Evolutionary conservation across 1,284 basidiomycete genomes (phyloP).

Genomic region (Phlebopus sp.): DNA sequence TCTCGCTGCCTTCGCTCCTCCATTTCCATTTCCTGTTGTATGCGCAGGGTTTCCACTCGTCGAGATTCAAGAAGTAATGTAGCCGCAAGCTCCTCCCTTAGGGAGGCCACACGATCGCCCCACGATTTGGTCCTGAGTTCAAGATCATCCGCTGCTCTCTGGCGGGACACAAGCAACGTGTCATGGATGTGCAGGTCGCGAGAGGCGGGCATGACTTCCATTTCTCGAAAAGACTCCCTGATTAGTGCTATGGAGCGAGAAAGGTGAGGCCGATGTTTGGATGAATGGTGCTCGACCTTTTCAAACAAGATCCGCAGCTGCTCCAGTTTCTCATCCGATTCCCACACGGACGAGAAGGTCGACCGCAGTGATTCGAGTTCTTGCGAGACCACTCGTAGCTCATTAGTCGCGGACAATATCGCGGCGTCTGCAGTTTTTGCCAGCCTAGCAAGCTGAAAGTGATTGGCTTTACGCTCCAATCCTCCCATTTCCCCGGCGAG

Average conservation of each 20-base stretch:
- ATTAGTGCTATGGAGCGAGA: slow-evolving; percentile 49
- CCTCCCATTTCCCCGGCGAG: slow-evolving; percentile 55
- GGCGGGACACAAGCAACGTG: slow-evolving; percentile 45
- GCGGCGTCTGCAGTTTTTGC: slow-evolving; percentile 53
- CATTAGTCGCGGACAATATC: slow-evolving; percentile 34
- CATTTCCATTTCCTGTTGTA: slow-evolving; percentile 22
- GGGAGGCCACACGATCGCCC: slow-evolving; percentile 40
- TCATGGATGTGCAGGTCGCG: slow-evolving; percentile 43
- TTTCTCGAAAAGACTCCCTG: slow-evolving; percentile 47
- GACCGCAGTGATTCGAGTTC: slow-evolving; percentile 36
- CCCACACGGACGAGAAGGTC: slow-evolving; percentile 29
- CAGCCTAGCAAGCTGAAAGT: slow-evolving; percentile 50
- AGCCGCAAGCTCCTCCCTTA: slow-evolving; percentile 38
- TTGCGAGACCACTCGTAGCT: slow-evolving; percentile 40
- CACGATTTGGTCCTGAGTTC: slow-evolving; percentile 49
- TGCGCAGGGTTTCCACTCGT: slow-evolving; percentile 30
- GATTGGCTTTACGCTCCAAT: slow-evolving; percentile 45
- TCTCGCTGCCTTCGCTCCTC: slow-evolving; percentile 33
- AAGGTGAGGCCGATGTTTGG: slow-evolving; percentile 38
- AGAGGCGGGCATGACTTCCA: slow-evolving; percentile 44
- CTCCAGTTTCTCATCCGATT: slow-evolving; percentile 26
- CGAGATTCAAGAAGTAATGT: slow-evolving; percentile 35
- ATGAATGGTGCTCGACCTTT: slow-evolving; percentile 36
- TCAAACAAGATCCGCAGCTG: slow-evolving; percentile 36
- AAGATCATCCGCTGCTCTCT: slow-evolving; percentile 45